These are phyloP conservation scores for Dillenia turbinata DNA, from an alignment of 164 flowering plant species.

Conservation along the genomic window DNA sequence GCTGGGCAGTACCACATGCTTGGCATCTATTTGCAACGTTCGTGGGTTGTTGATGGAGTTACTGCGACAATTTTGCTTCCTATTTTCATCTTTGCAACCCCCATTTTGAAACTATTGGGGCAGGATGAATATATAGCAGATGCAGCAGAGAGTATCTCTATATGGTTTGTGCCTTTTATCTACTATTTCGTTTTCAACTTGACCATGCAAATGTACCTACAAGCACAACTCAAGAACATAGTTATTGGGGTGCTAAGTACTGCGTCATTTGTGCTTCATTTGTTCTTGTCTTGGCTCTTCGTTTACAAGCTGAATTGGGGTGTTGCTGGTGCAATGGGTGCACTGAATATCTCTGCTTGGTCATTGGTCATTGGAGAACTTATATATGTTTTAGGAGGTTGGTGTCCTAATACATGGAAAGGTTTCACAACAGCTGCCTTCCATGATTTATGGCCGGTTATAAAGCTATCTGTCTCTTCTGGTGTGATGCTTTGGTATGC, in stretches of 20 bases:
- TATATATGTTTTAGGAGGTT: slow-evolving; percentile 25
- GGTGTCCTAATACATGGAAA: slow-evolving; percentile 37
- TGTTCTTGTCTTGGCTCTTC: slow-evolving; percentile 38
- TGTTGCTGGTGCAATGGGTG: slow-evolving; percentile 35
- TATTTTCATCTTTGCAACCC: slow-evolving; percentile 14
- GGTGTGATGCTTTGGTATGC: slow-evolving; percentile 24
- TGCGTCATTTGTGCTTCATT: slow-evolving; percentile 23
- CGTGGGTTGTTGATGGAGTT: slow-evolving; percentile 19
- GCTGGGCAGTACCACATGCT: slow-evolving; percentile 31
- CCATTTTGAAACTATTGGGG: slow-evolving; percentile 18
- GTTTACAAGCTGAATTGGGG: slow-evolving; percentile 24
- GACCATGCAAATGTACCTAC: slow-evolving; percentile 40
- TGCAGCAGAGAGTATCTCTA: slow-evolving; percentile 23
- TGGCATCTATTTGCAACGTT: slow-evolving; percentile 29
- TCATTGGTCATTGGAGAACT: slow-evolving; percentile 16
- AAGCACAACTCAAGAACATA: slow-evolving; percentile 43
- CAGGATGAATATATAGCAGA: slow-evolving; percentile 23
- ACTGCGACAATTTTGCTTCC: slow-evolving; percentile 14
- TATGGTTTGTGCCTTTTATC: slow-evolving; percentile 39
- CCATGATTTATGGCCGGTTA: slow-evolving; percentile 14
- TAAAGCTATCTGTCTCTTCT: slow-evolving; percentile 25
- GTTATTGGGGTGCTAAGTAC: slow-evolving; percentile 28
- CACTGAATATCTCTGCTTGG: slow-evolving; percentile 31
- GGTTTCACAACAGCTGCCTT: slow-evolving; percentile 27
- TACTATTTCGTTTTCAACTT: slow-evolving; percentile 19